These are phyloP conservation scores for Crucihimalaya himalaica DNA, from an alignment of 345 rosid species.

Conservation along the genomic window DNA sequence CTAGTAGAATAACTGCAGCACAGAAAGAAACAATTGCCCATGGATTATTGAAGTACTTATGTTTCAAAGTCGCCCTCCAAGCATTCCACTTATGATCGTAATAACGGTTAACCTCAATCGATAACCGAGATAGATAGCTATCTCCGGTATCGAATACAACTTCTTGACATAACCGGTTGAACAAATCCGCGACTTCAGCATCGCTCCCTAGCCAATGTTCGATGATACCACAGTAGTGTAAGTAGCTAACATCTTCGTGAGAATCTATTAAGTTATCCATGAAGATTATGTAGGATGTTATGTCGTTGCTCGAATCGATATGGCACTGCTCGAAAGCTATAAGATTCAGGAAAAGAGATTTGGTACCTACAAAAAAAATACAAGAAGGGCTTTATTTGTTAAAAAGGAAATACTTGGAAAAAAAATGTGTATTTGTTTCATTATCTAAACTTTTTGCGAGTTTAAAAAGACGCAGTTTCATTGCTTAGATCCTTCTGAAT, in stretches of 20 bases:
- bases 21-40: slow-evolving; percentile 78
- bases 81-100: slow-evolving; percentile 84
- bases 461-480: background rate
- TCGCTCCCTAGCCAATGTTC: slow-evolving; percentile 95
- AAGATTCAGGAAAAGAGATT: slow-evolving; percentile 81
- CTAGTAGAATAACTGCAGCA: slow-evolving; percentile 65
- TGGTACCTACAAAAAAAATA: slow-evolving; percentile 48
- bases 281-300: slow-evolving; percentile 81
- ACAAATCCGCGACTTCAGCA: slow-evolving; percentile 79
- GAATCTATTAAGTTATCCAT: slow-evolving; percentile 92
- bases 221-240: slow-evolving; percentile 69
- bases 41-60: slow-evolving; percentile 77
- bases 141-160: slow-evolving; percentile 77
- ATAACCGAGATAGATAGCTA: slow-evolving; percentile 66
- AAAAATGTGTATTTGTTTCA: slow-evolving; percentile 3
- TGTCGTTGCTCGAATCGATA: slow-evolving; percentile 69
- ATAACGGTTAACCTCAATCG: slow-evolving; percentile 63
- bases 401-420: background rate
- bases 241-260: slow-evolving; percentile 72
- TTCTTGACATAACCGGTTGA: slow-evolving; percentile 84
- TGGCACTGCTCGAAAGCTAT: slow-evolving; percentile 88
- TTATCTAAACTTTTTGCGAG: background rate
- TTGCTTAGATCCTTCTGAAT: slow-evolving; percentile 11
- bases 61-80: slow-evolving; percentile 77
- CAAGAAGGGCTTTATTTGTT: background rate